These are phyloP conservation scores for Cryptosporidium ubiquitum DNA, from an alignment of 169 alveolate species.

Conservation along the genomic window DNA sequence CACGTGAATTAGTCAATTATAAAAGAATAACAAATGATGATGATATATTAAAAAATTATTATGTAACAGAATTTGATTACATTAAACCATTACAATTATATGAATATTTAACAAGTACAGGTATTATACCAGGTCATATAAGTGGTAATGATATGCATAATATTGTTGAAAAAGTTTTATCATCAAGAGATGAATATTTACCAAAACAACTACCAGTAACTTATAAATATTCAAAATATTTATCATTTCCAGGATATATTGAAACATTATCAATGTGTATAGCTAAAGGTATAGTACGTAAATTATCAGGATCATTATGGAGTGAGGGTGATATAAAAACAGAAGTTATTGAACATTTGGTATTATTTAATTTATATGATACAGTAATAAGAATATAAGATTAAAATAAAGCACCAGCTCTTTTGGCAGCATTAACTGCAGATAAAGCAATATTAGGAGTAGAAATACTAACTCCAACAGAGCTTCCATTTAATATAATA, in stretches of 20 bases:
- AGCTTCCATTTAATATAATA: conserved; percentile 8
- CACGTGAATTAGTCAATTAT: conserved; percentile 38
- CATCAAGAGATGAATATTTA: conserved; percentile 45
- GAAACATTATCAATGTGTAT: conserved; percentile 66
- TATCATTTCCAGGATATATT: conserved; percentile 67
- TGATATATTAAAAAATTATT: conserved; percentile 60
- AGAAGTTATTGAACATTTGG: conserved; percentile 68
- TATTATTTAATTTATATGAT: conserved; percentile 44
- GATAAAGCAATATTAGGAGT: conserved; percentile 61
- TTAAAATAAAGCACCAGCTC: conserved; percentile 73
- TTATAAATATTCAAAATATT: conserved; percentile 24
- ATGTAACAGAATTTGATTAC: conserved; percentile 64
- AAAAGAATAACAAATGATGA: conserved; percentile 39
- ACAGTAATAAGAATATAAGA: background rate
- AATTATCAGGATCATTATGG: conserved; percentile 69
- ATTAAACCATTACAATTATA: conserved; percentile 49
- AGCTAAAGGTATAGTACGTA: conserved; percentile 64
- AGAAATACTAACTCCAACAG: conserved; percentile 44
- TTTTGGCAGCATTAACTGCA: conserved; percentile 64
- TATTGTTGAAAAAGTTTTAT: conserved; percentile 32
- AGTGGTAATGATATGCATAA: conserved; percentile 58
- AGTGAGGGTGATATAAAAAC: conserved; percentile 71
- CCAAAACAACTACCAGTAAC: conserved; percentile 62
- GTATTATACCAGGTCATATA: conserved; percentile 70
- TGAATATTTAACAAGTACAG: conserved; percentile 29